Percentiles rank a stretch among this genome's conserved stretches.
These are phyloP conservation scores for Pyrenophora graminea DNA, from an alignment of 2,329 filamentous ascomycete species.

Conservation along the genomic window DNA sequence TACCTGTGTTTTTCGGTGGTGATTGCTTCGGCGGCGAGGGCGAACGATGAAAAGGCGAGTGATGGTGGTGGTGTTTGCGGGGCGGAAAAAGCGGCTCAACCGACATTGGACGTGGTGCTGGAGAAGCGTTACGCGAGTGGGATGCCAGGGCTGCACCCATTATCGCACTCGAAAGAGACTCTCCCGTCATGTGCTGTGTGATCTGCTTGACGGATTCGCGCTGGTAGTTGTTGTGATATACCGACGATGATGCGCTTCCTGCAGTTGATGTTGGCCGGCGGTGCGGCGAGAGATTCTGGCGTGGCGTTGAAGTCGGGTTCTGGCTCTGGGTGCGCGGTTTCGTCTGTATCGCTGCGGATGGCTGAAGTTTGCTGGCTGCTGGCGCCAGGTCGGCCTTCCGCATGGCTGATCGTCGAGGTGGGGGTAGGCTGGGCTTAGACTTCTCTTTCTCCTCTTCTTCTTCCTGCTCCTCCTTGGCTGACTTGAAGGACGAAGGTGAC, in stretches of 20 bases:
- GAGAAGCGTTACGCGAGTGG: constrained; percentile 58
- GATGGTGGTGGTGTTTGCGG: constrained; percentile 46
- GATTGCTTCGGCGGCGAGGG: constrained; percentile 45
- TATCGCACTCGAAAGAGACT: constrained; percentile 73
- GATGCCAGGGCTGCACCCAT: constrained; percentile 72
- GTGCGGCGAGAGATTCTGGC: constrained; percentile 27
- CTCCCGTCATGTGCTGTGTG: constrained; percentile 59
- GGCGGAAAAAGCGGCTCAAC: constrained; percentile 47
- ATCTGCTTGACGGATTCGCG: constrained; percentile 44
- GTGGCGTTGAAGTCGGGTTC: constrained; percentile 32
- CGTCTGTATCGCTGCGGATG: constrained; percentile 27
- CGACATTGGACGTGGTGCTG: constrained; percentile 37
- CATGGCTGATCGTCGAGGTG: constrained; percentile 40
- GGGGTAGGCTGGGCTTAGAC: constrained; percentile 39
- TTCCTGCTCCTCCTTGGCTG: constrained; percentile 42
- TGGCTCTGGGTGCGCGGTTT: constrained; percentile 41
- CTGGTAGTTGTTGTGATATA: constrained; percentile 48
- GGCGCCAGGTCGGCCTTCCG: constrained; percentile 15
- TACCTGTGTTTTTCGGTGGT: constrained; percentile 50
- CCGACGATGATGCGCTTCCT: constrained; percentile 29
- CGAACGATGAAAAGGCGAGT: constrained; percentile 45
- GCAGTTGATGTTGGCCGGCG: constrained; percentile 28
- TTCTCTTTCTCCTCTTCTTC: constrained; percentile 34
- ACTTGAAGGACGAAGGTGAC: constrained; percentile 42
- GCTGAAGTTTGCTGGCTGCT: constrained; percentile 9